phyloP scores from a whole-genome alignment of 352 stramenopile species.

The Pythium utonaiense region DNA sequence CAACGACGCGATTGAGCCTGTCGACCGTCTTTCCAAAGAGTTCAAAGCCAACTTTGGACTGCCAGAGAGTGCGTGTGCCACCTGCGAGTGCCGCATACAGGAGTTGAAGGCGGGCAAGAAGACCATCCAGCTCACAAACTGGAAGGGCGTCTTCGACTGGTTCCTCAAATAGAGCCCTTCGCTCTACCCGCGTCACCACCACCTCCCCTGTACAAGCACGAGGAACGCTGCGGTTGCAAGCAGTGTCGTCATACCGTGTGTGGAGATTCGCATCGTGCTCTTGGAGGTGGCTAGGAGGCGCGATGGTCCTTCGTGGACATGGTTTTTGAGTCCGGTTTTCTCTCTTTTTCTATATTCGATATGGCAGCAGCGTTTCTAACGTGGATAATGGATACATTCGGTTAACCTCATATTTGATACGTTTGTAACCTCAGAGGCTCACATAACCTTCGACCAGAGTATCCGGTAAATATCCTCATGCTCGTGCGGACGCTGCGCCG shows the following conservation, averaged over 20 bases:
- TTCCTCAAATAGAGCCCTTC: conserved; percentile 5
- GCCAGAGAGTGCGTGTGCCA: conserved; percentile 24
- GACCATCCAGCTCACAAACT: conserved; percentile 21
- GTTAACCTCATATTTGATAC: neutral
- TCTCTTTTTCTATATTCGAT: neutral
- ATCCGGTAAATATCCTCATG: neutral
- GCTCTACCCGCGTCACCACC: neutral
- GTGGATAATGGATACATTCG: neutral
- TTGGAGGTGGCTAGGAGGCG: neutral
- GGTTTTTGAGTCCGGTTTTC: neutral
- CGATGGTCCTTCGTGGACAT: no score
- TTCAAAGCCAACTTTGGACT: conserved; percentile 36
- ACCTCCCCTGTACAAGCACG: no score
- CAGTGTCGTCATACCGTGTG: neutral
- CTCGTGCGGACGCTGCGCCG: neutral
- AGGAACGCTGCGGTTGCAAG: neutral
- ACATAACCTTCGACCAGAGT: no score
- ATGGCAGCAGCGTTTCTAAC: neutral
- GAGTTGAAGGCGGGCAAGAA: conserved; percentile 13
- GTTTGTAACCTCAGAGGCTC: neutral
- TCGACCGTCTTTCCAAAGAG: conserved; percentile 41
- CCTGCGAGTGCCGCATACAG: conserved; percentile 35
- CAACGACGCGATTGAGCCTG: conserved; percentile 28
- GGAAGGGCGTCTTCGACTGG: conserved; percentile 20
- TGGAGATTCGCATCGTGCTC: neutral